phyloP scores from a whole-genome alignment of 1,284 basidiomycete genomes.

The Tranzscheliella williamsii region DNA sequence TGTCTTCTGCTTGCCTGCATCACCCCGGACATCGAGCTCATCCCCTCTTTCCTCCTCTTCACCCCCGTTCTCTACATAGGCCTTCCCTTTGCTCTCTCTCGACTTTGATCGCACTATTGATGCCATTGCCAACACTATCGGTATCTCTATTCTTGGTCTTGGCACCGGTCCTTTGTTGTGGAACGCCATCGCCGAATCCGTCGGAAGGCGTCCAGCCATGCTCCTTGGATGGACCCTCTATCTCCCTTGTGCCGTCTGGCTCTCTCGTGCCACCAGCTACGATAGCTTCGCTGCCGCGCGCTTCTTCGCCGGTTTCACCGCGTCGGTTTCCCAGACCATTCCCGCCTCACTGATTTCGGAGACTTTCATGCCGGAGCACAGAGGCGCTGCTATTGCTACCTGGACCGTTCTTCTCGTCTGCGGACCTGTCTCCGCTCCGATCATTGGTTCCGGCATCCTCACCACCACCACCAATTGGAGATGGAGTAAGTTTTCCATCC shows the following conservation, averaged over 20 bases:
- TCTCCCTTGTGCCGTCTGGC: slow-evolving; percentile 59
- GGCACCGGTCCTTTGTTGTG: slow-evolving; percentile 60
- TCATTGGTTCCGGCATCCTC: slow-evolving; percentile 58
- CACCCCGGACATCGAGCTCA: neutral
- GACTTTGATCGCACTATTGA: slow-evolving; percentile 45
- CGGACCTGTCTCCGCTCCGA: slow-evolving; percentile 58
- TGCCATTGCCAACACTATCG: slow-evolving; percentile 59
- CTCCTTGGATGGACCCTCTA: slow-evolving; percentile 59
- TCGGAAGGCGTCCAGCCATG: slow-evolving; percentile 60
- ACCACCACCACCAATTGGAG: slow-evolving; percentile 41
- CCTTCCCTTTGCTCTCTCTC: slow-evolving; percentile 42
- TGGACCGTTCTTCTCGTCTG: slow-evolving; percentile 50
- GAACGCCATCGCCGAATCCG: slow-evolving; percentile 40
- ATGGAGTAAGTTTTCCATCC: slow-evolving; percentile 10
- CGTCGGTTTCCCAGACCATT: slow-evolving; percentile 27
- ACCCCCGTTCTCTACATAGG: slow-evolving; percentile 2
- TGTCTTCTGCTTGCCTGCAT: neutral
- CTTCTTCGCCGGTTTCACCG: slow-evolving; percentile 39
- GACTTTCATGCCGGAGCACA: slow-evolving; percentile 47
- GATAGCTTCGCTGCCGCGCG: slow-evolving; percentile 39
- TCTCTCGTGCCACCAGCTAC: slow-evolving; percentile 43
- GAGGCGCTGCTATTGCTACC: slow-evolving; percentile 59
- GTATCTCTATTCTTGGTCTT: slow-evolving; percentile 61
- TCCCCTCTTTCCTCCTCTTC: neutral
- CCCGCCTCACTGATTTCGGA: slow-evolving; percentile 40